These are phyloP conservation scores for Vigna radiata DNA, from an alignment of 306 rosid species.

Conservation along the genomic window DNA sequence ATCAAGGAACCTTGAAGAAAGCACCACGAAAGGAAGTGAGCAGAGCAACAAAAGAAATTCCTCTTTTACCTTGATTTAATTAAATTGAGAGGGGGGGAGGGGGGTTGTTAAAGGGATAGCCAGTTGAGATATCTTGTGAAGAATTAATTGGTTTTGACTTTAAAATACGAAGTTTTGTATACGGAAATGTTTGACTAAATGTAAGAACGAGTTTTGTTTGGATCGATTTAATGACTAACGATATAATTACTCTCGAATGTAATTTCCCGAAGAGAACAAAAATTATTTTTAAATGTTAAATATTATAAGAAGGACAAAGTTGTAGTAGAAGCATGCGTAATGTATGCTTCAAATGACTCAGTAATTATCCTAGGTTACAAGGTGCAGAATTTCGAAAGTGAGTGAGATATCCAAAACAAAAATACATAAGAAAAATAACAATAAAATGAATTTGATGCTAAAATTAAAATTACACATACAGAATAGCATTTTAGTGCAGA, in stretches of 20 bases:
- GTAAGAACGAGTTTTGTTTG: not conserved
- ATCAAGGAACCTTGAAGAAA: constrained; percentile 7
- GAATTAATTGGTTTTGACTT: not conserved
- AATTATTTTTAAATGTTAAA: not conserved
- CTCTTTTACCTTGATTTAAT: not conserved
- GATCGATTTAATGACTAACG: not conserved
- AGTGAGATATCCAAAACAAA: constrained; percentile 5
- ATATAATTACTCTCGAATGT: constrained; percentile 8
- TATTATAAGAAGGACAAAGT: constrained; percentile 1
- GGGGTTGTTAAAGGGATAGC: no score
- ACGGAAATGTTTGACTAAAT: not conserved
- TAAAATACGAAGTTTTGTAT: not conserved
- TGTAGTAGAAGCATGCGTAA: not conserved
- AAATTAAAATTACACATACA: constrained; percentile 10
- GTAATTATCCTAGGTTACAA: not conserved
- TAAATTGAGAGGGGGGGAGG: not conserved
- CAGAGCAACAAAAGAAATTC: constrained; percentile 17
- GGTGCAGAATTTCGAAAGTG: constrained; percentile 31
- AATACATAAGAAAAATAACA: not conserved
- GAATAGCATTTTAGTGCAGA: constrained; percentile 4
- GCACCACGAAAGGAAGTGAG: not conserved
- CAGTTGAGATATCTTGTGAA: no score
- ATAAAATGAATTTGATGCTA: not conserved
- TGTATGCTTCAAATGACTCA: not conserved
- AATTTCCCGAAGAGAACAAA: not conserved